These are phyloP conservation scores for Onygenales sp. DNA, from an alignment of 2,329 filamentous ascomycete genomes.

Conservation along the genomic window DNA sequence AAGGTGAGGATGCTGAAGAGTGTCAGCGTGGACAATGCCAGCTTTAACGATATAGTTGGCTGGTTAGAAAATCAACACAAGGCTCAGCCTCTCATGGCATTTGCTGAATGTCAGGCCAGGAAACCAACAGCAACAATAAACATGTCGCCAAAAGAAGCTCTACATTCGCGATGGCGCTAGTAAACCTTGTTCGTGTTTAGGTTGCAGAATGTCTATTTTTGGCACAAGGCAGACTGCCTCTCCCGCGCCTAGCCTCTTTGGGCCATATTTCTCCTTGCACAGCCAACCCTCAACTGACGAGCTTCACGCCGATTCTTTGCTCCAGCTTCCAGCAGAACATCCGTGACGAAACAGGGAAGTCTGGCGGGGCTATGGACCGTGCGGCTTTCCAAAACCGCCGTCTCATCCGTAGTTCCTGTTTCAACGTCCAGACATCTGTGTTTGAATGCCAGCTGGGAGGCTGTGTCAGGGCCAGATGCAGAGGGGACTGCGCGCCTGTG, in stretches of 20 bases:
- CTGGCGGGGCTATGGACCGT: not conserved
- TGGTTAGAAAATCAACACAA: not conserved
- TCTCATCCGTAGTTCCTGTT: not conserved
- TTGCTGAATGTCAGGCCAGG: not conserved
- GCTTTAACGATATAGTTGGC: not conserved
- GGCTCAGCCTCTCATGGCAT: not conserved
- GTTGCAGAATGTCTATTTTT: constrained; percentile 1
- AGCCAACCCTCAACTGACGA: not conserved
- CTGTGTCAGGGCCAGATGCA: not conserved
- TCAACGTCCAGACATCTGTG: not conserved
- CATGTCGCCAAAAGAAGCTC: not conserved
- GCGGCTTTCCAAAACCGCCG: not conserved
- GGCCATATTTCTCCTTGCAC: not conserved
- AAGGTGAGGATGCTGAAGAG: not conserved
- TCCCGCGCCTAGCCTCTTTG: not conserved
- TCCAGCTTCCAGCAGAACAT: not conserved
- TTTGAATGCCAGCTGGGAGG: not conserved
- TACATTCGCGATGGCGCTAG: not conserved
- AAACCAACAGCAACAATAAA: not conserved
- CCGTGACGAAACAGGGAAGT: not conserved
- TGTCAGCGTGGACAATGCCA: not conserved
- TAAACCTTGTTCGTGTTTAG: not conserved
- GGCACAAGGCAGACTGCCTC: not conserved
- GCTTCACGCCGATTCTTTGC: not conserved
- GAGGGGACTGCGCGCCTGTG: not conserved